Conservation (phyloP, 2,329 filamentous ascomycete species). For the Paraconiothyrium brasiliense region DNA sequence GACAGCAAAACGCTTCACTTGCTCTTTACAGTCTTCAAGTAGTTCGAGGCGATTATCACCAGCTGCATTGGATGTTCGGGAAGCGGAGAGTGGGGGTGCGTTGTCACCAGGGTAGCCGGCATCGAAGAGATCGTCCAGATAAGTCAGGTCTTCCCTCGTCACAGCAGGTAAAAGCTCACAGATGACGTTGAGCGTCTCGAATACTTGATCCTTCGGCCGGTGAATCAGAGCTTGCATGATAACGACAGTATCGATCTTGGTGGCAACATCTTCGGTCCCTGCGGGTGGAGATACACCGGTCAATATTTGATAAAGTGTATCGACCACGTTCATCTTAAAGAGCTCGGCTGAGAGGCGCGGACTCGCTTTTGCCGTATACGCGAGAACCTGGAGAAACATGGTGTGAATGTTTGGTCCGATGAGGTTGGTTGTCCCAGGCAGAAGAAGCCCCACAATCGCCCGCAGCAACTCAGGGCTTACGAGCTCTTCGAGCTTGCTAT, state of each 20-base stretch:
- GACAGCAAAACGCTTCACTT: constrained; percentile 90
- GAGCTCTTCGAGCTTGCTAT: constrained; percentile 88
- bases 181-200: constrained; percentile 96
- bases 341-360: constrained; percentile 87
- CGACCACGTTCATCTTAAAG: constrained; percentile 95
- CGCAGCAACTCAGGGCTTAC: constrained; percentile 87
- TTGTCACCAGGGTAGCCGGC: constrained; percentile 60
- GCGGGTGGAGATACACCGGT: constrained; percentile 92
- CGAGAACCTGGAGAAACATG: constrained; percentile 90
- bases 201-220: constrained; percentile 92
- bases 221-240: constrained; percentile 99
- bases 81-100: constrained; percentile 52
- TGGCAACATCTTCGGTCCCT: constrained; percentile 78
- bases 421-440: constrained; percentile 94
- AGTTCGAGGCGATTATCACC: constrained; percentile 86
- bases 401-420: constrained; percentile 96
- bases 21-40: constrained; percentile 80
- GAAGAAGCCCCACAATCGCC: constrained; percentile 83
- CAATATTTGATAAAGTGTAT: constrained; percentile 96
- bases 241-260: constrained; percentile 92
- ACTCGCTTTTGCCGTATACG: constrained; percentile 89
- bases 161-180: constrained; percentile 89
- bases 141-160: constrained; percentile 64
- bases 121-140: constrained; percentile 60
- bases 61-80: constrained; percentile 63